Evolutionary conservation across 1,284 basidiomycete species (phyloP).

Genomic region (Ganoderma lucidum): DNA sequence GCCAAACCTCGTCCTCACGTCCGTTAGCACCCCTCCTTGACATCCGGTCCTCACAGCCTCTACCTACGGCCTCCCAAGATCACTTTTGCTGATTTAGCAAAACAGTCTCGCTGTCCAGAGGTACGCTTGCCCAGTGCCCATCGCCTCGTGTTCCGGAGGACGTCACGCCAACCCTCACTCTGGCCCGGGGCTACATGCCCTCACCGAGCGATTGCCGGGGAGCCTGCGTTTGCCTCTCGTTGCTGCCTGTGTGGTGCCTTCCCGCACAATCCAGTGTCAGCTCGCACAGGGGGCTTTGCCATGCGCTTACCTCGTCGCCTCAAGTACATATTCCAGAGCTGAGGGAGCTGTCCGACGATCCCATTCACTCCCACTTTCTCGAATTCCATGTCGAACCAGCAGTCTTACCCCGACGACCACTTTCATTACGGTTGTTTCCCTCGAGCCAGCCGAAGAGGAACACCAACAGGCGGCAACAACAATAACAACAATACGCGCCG

Average conservation of each 20-base stretch:
- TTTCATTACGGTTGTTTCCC: conserved; percentile 45
- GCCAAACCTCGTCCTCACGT: conserved; percentile 23
- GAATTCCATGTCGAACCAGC: conserved; percentile 43
- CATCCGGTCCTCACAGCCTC: conserved; percentile 29
- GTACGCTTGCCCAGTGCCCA: conserved; percentile 34
- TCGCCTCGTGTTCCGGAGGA: conserved; percentile 29
- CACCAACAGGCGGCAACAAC: conserved; percentile 39
- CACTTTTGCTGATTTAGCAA: conserved; percentile 25
- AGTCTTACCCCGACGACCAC: conserved; percentile 41
- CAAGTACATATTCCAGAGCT: conserved; percentile 41
- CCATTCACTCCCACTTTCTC: conserved; percentile 42
- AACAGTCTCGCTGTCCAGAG: conserved; percentile 23
- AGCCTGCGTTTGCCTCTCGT: conserved; percentile 23
- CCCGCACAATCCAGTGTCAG: conserved; percentile 25
- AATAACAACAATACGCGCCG: conserved; percentile 37
- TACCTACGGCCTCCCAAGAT: conserved; percentile 12
- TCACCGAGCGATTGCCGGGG: conserved; percentile 23
- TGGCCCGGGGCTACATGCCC: conserved; percentile 25
- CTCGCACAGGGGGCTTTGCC: conserved; percentile 23
- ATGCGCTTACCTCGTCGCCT: conserved; percentile 27
- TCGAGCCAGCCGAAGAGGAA: conserved; percentile 38
- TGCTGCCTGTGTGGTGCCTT: conserved; percentile 23
- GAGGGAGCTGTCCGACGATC: conserved; percentile 42
- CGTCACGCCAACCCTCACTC: conserved; percentile 26
- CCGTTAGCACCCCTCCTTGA: conserved; percentile 28